A percentile compares a stretch with the other conserved stretches of the same genome.
Conservation (phyloP, 352 stramenopile species). For the Phytophthora pini region DNA sequence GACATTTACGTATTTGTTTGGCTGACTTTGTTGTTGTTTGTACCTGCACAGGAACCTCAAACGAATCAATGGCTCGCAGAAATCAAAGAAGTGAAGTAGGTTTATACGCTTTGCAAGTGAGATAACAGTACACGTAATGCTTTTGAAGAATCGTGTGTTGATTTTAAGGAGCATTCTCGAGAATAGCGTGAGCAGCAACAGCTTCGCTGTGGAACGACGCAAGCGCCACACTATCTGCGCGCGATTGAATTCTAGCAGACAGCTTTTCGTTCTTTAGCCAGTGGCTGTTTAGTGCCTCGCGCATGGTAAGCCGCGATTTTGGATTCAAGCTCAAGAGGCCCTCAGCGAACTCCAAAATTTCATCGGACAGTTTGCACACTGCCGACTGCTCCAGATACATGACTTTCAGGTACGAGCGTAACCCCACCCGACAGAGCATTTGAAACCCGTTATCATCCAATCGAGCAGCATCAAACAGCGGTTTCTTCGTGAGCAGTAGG, state of each 20-base stretch:
- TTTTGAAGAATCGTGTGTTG: neutral
- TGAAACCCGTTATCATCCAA: constrained; percentile 61
- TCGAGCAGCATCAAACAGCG: constrained; percentile 56
- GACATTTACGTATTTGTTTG: too few relatives aligned
- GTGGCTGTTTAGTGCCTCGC: constrained; percentile 66
- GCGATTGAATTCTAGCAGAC: constrained; percentile 7
- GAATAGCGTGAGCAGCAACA: constrained; percentile 4
- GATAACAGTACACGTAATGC: too few relatives aligned
- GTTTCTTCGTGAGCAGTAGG: constrained; percentile 61
- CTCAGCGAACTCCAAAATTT: constrained; percentile 80
- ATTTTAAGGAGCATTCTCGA: neutral
- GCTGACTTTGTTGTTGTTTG: too few relatives aligned
- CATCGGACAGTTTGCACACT: constrained; percentile 61
- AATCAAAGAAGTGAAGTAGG: too few relatives aligned
- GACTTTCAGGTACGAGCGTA: constrained; percentile 59
- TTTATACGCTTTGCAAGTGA: too few relatives aligned
- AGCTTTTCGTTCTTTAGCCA: constrained; percentile 50
- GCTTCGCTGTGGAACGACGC: constrained; percentile 23
- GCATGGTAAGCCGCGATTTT: constrained; percentile 71
- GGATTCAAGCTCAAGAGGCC: constrained; percentile 89
- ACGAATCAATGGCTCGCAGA: too few relatives aligned
- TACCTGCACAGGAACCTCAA: too few relatives aligned
- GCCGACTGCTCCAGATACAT: constrained; percentile 74
- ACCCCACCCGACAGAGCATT: constrained; percentile 51
- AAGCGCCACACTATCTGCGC: constrained; percentile 9